Evolutionary conservation across 495 filamentous ascomycete genomes (phyloP).

Genomic region (Achaetomiella virescens): DNA sequence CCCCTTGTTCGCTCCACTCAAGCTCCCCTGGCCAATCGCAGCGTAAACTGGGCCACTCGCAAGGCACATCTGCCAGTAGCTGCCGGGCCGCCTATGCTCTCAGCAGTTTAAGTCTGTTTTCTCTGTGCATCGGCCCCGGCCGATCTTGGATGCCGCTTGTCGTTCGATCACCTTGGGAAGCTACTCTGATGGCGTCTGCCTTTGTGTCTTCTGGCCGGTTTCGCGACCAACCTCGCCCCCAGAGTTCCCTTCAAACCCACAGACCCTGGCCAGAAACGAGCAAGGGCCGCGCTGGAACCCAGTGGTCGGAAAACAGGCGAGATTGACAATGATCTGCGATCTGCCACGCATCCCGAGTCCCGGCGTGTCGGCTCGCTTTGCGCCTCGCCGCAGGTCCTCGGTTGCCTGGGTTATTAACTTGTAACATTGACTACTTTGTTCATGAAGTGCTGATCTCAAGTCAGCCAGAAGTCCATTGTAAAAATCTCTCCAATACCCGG

Average conservation of each 20-base stretch:
- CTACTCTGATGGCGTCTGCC: no score
- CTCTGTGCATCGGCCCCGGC: not conserved
- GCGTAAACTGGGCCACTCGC: not conserved
- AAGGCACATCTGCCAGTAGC: not conserved
- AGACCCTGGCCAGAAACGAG: not conserved
- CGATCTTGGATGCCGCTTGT: not conserved
- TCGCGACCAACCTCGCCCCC: not conserved
- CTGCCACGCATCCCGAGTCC: not conserved
- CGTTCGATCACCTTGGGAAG: no score
- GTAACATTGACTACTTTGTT: no score
- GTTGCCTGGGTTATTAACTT: not conserved
- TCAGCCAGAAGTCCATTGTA: no score
- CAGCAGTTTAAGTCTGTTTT: not conserved
- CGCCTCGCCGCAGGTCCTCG: not conserved
- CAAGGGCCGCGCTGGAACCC: not conserved
- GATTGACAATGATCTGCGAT: conserved; percentile 9
- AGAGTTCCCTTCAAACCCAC: not conserved
- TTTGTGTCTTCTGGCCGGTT: no score
- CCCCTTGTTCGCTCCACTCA: not conserved
- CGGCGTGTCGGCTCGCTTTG: not conserved
- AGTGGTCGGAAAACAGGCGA: not conserved
- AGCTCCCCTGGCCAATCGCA: not conserved
- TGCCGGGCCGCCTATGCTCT: not conserved
- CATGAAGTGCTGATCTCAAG: no score
- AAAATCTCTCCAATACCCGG: no score